phyloP scores from a whole-genome alignment of 2,329 filamentous ascomycete genomes.

The Shiraia sp. region DNA sequence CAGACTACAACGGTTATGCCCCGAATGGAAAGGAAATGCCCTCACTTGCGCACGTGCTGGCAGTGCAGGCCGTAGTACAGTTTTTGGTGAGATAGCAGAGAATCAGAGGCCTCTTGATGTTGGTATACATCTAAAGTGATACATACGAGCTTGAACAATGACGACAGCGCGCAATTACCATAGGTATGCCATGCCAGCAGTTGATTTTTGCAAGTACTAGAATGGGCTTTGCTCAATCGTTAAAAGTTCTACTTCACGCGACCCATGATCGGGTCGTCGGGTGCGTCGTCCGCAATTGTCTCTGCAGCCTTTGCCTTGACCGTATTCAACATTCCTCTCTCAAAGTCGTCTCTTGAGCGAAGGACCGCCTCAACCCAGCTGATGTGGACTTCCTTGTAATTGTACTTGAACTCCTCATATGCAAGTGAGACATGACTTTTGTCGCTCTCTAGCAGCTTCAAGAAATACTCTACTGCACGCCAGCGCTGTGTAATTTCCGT shows the following conservation, averaged over 20 bases:
- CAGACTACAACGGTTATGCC: no score
- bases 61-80: no score
- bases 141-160: no score
- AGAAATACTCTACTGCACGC: constrained; percentile 85
- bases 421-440: constrained; percentile 76
- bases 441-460: constrained; percentile 73
- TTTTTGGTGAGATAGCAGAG: no score
- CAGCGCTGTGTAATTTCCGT: constrained; percentile 84
- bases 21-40: no score
- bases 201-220: no score
- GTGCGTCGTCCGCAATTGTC: constrained; percentile 73
- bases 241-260: constrained; percentile 70
- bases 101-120: no score
- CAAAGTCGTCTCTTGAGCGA: constrained; percentile 87
- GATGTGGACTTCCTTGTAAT: constrained; percentile 93
- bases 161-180: no score
- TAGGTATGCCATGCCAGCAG: no score
- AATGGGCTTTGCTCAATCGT: neutral
- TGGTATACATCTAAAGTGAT: no score
- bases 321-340: constrained; percentile 82
- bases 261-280: constrained; percentile 87
- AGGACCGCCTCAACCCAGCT: constrained; percentile 95
- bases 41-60: no score
- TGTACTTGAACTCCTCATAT: constrained; percentile 80
- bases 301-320: constrained; percentile 89